Evolutionary conservation across 208 protist genomes (phyloP).

Genomic region (Trypanosoma caninum): DNA sequence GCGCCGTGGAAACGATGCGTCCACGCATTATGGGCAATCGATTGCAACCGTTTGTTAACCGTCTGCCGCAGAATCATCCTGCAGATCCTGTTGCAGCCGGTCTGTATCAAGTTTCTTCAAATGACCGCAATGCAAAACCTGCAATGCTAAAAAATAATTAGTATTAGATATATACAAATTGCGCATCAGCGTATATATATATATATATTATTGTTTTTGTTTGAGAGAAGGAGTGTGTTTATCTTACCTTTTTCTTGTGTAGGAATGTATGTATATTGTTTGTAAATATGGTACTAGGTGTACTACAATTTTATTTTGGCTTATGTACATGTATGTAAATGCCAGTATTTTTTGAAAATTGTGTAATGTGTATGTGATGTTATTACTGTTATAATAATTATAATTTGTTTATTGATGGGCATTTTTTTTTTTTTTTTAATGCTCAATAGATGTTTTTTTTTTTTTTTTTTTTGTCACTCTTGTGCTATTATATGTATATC

Average conservation of each 20-base stretch:
- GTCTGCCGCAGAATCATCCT: slow-evolving; percentile 66
- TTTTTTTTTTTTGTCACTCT: not conserved
- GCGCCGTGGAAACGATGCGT: slow-evolving; percentile 73
- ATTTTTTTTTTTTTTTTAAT: slow-evolving; percentile 16
- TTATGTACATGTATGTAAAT: not conserved
- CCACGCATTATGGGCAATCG: slow-evolving; percentile 52
- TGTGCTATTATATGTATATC: slow-evolving; percentile 18
- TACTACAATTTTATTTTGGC: too few species aligned
- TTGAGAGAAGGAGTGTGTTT: not conserved
- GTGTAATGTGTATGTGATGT: not conserved
- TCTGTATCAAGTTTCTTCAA: slow-evolving; percentile 36
- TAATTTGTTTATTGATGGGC: slow-evolving; percentile 23
- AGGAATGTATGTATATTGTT: not conserved
- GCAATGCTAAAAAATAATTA: not conserved
- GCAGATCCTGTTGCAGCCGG: slow-evolving; percentile 61
- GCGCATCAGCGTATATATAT: too few species aligned
- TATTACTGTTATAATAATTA: slow-evolving; percentile 10
- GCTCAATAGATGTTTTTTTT: not conserved
- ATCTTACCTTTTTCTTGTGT: not conserved
- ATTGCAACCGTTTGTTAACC: slow-evolving; percentile 74
- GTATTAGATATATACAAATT: too few species aligned
- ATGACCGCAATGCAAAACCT: too few species aligned
- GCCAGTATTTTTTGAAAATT: not conserved
- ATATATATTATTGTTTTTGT: too few species aligned
- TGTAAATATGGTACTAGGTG: too few species aligned